Conservation (phyloP, 768 basidiomycete species). For the Boletellus emodensis region DNA sequence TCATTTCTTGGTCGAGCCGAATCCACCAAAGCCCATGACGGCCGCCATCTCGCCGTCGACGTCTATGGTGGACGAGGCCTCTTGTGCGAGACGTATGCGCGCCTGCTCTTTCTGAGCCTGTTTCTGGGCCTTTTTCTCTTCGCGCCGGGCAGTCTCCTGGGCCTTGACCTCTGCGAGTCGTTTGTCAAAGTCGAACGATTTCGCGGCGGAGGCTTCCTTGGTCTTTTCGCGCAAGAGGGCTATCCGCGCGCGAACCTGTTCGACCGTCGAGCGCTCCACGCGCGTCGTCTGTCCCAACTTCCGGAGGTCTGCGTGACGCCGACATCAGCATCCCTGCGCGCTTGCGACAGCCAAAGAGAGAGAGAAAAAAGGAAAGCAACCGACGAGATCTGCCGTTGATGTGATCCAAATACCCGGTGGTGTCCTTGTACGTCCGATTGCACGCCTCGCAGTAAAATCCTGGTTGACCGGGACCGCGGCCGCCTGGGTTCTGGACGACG, state of each 20-base stretch:
- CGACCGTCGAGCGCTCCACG: slow-evolving; percentile 83
- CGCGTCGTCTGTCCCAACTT: slow-evolving; percentile 94
- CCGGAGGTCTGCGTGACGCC: slow-evolving; percentile 65
- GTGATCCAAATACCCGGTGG: slow-evolving; percentile 90
- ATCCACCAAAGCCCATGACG: slow-evolving; percentile 91
- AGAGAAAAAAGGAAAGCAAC: too few relatives aligned
- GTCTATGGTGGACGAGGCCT: slow-evolving; percentile 34
- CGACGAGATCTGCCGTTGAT: slow-evolving; percentile 90
- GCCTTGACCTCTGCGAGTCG: slow-evolving; percentile 79
- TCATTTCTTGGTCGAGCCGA: slow-evolving; percentile 83
- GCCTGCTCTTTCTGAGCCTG: slow-evolving; percentile 74
- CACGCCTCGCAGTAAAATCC: slow-evolving; percentile 95
- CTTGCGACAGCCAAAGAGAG: background rate
- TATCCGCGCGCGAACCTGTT: slow-evolving; percentile 90
- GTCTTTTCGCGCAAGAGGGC: slow-evolving; percentile 84
- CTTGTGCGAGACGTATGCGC: slow-evolving; percentile 60
- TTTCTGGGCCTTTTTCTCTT: slow-evolving; percentile 74
- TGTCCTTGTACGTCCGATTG: slow-evolving; percentile 89
- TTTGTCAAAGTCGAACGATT: slow-evolving; percentile 92
- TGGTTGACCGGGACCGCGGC: slow-evolving; percentile 83
- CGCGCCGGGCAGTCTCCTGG: slow-evolving; percentile 62
- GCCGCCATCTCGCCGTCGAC: slow-evolving; percentile 65
- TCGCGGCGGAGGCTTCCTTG: slow-evolving; percentile 73
- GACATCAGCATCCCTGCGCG: background rate
- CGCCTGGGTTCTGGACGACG: slow-evolving; percentile 83